Conservation (phyloP, 2,329 filamentous ascomycete genomes). For the Aspergillus sp. region DNA sequence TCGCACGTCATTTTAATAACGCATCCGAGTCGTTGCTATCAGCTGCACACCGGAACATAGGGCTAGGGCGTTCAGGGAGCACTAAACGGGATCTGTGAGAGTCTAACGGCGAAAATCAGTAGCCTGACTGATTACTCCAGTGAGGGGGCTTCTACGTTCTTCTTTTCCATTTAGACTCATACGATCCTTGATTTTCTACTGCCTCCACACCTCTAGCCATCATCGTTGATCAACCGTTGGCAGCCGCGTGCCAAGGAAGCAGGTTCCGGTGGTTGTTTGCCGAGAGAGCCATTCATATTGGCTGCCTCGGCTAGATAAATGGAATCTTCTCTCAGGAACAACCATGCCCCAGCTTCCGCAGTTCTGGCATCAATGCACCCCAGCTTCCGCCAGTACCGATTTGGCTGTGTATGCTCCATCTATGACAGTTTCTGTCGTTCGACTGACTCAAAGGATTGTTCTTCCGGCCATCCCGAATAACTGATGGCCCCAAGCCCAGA, state of each 20-base stretch:
- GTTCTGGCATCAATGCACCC: neutral
- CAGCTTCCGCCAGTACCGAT: neutral
- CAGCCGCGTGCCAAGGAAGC: neutral
- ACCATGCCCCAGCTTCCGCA: neutral
- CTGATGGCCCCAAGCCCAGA: neutral
- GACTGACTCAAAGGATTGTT: neutral
- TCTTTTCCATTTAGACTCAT: neutral
- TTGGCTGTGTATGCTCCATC: neutral
- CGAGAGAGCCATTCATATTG: conserved; percentile 8
- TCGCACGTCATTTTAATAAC: neutral
- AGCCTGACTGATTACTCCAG: neutral
- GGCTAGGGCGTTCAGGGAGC: neutral
- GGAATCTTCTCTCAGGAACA: neutral
- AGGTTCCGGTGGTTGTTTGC: neutral
- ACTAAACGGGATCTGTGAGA: conserved; percentile 9
- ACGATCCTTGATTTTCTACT: neutral
- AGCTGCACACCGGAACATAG: neutral
- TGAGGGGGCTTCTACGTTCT: neutral
- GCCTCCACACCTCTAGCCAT: neutral
- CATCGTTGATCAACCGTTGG: neutral
- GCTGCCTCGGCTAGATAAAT: conserved; percentile 7
- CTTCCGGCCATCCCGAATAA: conserved; percentile 4
- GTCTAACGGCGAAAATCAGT: conserved; percentile 6
- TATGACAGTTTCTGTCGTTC: neutral
- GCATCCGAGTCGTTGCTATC: too few relatives aligned